Evolutionary conservation across 2,329 filamentous ascomycete genomes (phyloP), one percentile per base, ranked within the genome.

Genomic region (Botrytis byssoidea): DNA sequence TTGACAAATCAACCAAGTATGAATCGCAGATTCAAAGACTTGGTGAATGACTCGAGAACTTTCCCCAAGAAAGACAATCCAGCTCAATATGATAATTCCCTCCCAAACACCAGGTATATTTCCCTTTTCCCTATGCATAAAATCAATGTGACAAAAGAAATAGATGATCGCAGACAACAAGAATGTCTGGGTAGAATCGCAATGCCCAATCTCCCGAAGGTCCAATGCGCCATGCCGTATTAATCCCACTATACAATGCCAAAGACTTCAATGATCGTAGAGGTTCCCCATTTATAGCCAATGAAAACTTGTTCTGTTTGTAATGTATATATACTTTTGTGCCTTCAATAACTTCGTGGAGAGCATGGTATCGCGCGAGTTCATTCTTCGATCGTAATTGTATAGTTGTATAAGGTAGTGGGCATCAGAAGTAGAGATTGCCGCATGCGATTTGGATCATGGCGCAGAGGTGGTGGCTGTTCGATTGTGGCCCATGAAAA

Each of bases 91-190:
- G 35, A 48, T 73, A 57, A 73, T 73, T 73, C 63, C 63, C 72
- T 76, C 75, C 74, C 76, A 67, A 79, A 80, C 78, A 79, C 79
- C 79, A 75, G 79, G 78, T 80, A 81, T 80, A 78, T 75, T 77
- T 74, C 78, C 79, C 76, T 79, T 77, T 78, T 73, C 78, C 75
- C 78, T 76, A 80, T 80, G 78, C 78, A 74, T 76, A 60, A 61
- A 64, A 40, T 48, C 74, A 71, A 35, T 70, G 73, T 72, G 73
- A 65, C 29, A 74, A 66, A 74, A 68, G 37, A 65, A 75, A n/a
- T 29, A 32, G 51, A 76, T n/a, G 60, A 74, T 55, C 48, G 64
- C 66, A 74, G n/a, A 44, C 42, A 75, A 74, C 9, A 37, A 72
- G 51, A 51, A 40, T 70, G 73, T 65, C 59, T 63, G 74, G 76